Evolutionary conservation across 75 land plant genomes (phyloP).

Genomic region (Pinus taeda): DNA sequence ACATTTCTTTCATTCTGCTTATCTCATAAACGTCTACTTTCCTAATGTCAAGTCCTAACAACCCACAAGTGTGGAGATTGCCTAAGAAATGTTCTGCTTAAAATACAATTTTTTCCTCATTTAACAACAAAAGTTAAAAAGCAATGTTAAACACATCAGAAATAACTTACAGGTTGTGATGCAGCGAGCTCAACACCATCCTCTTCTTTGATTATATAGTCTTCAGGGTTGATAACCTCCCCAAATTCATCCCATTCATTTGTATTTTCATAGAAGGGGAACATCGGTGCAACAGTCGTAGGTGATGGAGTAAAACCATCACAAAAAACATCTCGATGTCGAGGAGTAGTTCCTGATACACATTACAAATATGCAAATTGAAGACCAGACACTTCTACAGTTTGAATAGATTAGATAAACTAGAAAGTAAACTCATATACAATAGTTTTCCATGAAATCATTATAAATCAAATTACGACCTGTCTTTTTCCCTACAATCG

Average conservation of each 20-base stretch:
- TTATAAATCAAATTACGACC: too few species aligned
- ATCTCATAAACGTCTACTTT: too few species aligned
- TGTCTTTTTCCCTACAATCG: too few species aligned
- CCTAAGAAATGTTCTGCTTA: too few species aligned
- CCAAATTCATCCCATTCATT: conserved; percentile 96
- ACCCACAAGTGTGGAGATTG: too few species aligned
- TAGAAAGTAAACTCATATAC: not conserved
- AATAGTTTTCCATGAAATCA: too few species aligned
- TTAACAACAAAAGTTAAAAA: not conserved
- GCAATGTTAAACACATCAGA: not conserved
- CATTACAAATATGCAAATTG: not conserved
- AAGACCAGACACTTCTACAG: not conserved
- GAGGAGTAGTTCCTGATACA: conserved; percentile 28
- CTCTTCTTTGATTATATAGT: conserved; percentile 77
- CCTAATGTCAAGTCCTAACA: too few species aligned
- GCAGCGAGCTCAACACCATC: conserved; percentile 44
- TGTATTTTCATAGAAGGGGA: conserved; percentile 74
- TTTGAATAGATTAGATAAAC: not conserved
- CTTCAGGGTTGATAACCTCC: conserved; percentile 93
- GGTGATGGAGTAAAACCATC: conserved; percentile 86
- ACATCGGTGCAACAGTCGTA: conserved; percentile 85
- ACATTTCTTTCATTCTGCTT: too few species aligned
- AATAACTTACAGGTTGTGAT: conserved; percentile 42
- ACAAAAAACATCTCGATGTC: conserved; percentile 58
- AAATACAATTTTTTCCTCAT: too few species aligned